These are phyloP conservation scores for Yamadazyma trypodendri DNA, from an alignment of 1,139 yeast species.

Conservation along the genomic window DNA sequence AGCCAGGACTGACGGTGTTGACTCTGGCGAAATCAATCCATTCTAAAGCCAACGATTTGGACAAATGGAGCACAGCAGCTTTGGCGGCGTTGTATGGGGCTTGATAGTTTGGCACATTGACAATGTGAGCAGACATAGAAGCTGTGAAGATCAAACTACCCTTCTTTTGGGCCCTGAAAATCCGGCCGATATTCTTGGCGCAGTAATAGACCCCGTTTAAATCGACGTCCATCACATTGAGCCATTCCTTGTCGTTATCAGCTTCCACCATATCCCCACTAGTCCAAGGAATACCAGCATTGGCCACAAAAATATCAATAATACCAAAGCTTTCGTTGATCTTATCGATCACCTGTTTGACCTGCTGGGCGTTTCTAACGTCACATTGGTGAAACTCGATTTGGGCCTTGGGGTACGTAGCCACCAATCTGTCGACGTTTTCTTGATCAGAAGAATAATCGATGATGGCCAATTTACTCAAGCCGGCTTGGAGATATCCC, in stretches of 20 bases:
- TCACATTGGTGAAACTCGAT: conserved; percentile 39
- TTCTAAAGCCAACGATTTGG: conserved; percentile 53
- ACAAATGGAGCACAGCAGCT: conserved; percentile 56
- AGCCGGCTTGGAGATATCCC: conserved; percentile 47
- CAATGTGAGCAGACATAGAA: conserved; percentile 65
- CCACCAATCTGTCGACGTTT: conserved; percentile 27
- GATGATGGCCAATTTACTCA: conserved; percentile 41
- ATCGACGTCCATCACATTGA: conserved; percentile 43
- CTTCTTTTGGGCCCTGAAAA: conserved; percentile 38
- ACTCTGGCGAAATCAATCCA: conserved; percentile 56
- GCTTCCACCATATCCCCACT: conserved; percentile 37
- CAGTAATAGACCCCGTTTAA: conserved; percentile 47
- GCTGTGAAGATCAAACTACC: conserved; percentile 63
- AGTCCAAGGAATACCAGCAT: conserved; percentile 53
- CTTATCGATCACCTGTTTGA: conserved; percentile 29
- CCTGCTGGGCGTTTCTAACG: conserved; percentile 40
- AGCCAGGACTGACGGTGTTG: conserved; percentile 58
- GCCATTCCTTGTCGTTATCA: conserved; percentile 45
- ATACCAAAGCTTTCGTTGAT: conserved; percentile 36
- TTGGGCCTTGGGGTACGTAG: conserved; percentile 30
- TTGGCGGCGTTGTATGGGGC: conserved; percentile 59
- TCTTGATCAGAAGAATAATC: conserved; percentile 38
- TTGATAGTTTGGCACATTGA: conserved; percentile 65
- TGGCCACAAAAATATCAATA: conserved; percentile 53
- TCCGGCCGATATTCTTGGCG: conserved; percentile 40